Evolutionary conservation across 2,329 filamentous ascomycete species (phyloP).

Genomic region (Chaetomium globosum): DNA sequence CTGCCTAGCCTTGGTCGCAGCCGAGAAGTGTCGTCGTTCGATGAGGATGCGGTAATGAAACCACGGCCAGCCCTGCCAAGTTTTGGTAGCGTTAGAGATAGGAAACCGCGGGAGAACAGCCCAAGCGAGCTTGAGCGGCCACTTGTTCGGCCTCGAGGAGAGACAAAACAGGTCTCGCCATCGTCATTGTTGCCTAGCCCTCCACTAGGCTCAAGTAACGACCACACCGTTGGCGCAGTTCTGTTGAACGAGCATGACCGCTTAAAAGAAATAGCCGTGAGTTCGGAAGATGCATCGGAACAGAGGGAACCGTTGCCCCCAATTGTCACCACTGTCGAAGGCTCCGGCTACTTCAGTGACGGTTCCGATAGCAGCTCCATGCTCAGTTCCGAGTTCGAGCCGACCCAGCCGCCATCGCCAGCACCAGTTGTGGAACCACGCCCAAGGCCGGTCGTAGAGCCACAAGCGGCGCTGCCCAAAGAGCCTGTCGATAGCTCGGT

Average conservation of each 20-base stretch:
- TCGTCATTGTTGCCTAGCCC: constrained; percentile 35
- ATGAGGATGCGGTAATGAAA: constrained; percentile 72
- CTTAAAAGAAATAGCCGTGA: constrained; percentile 49
- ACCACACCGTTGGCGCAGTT: constrained; percentile 60
- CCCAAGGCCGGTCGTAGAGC: background rate
- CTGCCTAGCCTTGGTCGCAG: constrained; percentile 55
- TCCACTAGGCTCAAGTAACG: constrained; percentile 57
- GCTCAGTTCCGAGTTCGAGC: constrained; percentile 46
- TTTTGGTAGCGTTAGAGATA: constrained; percentile 73
- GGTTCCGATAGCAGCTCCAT: constrained; percentile 47
- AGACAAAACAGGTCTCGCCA: constrained; percentile 38
- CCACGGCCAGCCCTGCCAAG: constrained; percentile 73
- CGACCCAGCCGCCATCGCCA: constrained; percentile 28
- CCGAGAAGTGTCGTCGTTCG: constrained; percentile 50
- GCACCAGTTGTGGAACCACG: background rate
- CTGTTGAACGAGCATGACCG: constrained; percentile 55
- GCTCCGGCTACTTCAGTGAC: constrained; percentile 64
- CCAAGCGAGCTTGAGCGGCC: constrained; percentile 61
- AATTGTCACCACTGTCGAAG: constrained; percentile 70
- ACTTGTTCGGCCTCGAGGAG: constrained; percentile 56
- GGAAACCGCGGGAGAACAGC: constrained; percentile 55
- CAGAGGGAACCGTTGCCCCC: constrained; percentile 69
- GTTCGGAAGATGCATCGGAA: constrained; percentile 59
- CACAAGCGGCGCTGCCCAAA: constrained; percentile 20
- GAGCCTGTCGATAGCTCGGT: constrained; percentile 8